Evolutionary conservation across 805 yeast genomes (phyloP).

Genomic region (Candida silvatica): DNA sequence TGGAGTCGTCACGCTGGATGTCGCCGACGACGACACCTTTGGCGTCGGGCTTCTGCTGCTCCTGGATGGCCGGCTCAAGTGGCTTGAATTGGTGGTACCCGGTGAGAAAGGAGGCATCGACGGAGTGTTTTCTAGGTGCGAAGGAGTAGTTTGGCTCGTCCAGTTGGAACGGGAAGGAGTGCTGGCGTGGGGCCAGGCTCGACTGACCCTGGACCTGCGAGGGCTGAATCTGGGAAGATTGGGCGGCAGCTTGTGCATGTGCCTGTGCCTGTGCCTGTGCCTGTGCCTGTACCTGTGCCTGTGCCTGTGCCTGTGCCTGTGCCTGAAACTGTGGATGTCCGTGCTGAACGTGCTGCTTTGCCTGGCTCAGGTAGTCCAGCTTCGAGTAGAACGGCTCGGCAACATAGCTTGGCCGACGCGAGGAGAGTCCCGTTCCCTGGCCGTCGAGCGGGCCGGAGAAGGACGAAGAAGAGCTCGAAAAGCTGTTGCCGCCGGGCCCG

Average conservation of each 20-base stretch:
- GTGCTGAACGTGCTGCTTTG: neutral
- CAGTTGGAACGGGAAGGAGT: conserved; percentile 3
- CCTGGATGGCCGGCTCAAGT: too few species aligned
- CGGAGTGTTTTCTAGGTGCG: too few species aligned
- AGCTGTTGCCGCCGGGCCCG: neutral
- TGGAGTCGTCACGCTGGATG: too few species aligned
- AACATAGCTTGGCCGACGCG: conserved; percentile 3
- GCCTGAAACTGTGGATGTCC: neutral
- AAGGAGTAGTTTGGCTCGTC: conserved; percentile 2
- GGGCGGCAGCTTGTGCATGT: neutral
- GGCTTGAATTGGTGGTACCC: too few species aligned
- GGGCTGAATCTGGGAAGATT: neutral
- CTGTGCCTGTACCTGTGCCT: neutral
- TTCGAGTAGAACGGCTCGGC: conserved; percentile 3
- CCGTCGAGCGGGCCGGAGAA: neutral
- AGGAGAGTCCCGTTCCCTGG: neutral
- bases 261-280: neutral
- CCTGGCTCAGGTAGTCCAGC: neutral
- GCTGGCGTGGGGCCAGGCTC: conserved; percentile 4
- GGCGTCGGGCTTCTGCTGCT: too few species aligned
- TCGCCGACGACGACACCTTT: too few species aligned
- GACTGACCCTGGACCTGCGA: too few species aligned
- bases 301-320: neutral
- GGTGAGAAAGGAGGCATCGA: too few species aligned
- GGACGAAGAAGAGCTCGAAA: conserved; percentile 2